These are phyloP conservation scores for Claviceps arundinis DNA, from an alignment of 2,329 filamentous ascomycete species.

Conservation along the genomic window DNA sequence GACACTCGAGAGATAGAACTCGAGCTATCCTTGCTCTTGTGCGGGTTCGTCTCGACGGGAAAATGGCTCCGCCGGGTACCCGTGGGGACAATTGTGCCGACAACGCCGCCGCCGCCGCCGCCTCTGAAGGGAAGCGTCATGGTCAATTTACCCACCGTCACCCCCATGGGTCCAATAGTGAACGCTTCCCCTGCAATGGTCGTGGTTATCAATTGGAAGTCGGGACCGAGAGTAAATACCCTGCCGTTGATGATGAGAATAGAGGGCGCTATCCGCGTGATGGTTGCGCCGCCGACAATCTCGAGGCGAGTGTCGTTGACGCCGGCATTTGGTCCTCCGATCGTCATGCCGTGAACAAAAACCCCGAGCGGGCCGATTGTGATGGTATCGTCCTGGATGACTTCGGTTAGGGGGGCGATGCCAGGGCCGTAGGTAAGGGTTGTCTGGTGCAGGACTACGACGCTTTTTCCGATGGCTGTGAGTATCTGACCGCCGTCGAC, in stretches of 20 bases:
- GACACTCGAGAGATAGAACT: conserved; percentile 6
- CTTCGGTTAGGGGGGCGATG: conserved; percentile 19
- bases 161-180: conserved; percentile 34
- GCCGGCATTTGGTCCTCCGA: conserved; percentile 28
- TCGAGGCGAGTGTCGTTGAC: conserved; percentile 26
- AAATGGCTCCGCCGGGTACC: conserved; percentile 11
- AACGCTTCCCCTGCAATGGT: conserved; percentile 37
- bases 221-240: conserved; percentile 38
- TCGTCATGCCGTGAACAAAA: conserved; percentile 23
- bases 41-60: conserved; percentile 15
- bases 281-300: conserved; percentile 38
- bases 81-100: conserved; percentile 26
- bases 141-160: conserved; percentile 32
- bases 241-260: conserved; percentile 34
- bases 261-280: conserved; percentile 35
- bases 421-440: conserved; percentile 32
- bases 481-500: conserved; percentile 35
- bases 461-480: conserved; percentile 27
- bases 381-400: conserved; percentile 38
- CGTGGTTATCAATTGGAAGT: conserved; percentile 28
- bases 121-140: conserved; percentile 32
- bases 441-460: conserved; percentile 27
- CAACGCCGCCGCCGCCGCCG: conserved; percentile 27
- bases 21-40: conserved; percentile 11
- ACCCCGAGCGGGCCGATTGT: conserved; percentile 34